Conservation (phyloP, 2,329 filamentous ascomycete species). For the Fusarium sp. region DNA sequence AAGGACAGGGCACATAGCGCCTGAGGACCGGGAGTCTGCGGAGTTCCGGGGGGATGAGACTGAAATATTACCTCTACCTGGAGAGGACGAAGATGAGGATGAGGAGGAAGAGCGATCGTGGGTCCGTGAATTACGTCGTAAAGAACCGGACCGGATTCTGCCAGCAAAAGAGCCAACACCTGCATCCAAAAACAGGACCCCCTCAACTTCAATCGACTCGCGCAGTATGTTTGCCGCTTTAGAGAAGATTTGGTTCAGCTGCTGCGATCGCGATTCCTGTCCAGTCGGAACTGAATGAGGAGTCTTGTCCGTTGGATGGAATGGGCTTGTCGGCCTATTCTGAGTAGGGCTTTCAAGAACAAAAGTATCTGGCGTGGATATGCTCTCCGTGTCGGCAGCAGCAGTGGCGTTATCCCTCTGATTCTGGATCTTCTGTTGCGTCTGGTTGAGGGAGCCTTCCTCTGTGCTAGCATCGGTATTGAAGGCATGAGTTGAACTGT, state of each 20-base stretch:
- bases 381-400: neutral
- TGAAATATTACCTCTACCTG: neutral
- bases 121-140: neutral
- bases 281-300: neutral
- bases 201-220: conserved; percentile 54
- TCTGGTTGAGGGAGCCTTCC: conserved; percentile 19
- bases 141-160: neutral
- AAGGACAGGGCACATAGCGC: conserved; percentile 45
- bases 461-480: neutral
- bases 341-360: conserved; percentile 13
- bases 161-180: conserved; percentile 41
- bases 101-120: conserved; percentile 6
- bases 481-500: conserved; percentile 12
- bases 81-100: conserved; percentile 17
- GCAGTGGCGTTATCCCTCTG: neutral
- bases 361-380: neutral
- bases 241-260: conserved; percentile 47
- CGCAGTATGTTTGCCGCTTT: conserved; percentile 57
- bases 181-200: conserved; percentile 47
- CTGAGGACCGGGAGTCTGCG: conserved; percentile 36
- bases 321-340: neutral
- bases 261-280: conserved; percentile 3
- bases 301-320: neutral
- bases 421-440: conserved; percentile 15
- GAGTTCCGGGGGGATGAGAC: conserved; percentile 20